Evolutionary conservation across 1,284 basidiomycete species (phyloP).

Genomic region (Fistulinella cinereoalba): DNA sequence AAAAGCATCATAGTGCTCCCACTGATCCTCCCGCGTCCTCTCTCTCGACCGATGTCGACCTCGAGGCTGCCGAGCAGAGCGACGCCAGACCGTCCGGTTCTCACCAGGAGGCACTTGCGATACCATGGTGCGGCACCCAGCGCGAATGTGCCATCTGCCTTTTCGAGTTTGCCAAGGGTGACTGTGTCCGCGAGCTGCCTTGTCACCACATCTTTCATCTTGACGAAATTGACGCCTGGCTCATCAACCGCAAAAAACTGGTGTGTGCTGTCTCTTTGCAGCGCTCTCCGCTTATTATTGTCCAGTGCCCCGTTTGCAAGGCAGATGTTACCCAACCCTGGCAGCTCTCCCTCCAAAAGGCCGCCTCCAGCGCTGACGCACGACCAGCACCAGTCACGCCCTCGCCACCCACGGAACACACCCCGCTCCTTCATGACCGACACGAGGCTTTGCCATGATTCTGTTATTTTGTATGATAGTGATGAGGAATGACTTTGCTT

Average conservation of each 20-base stretch:
- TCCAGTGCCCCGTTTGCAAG: conserved; percentile 84
- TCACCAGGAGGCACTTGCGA: conserved; percentile 36
- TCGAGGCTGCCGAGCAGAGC: conserved; percentile 37
- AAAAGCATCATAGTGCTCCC: conserved; percentile 58
- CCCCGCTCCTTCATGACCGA: conserved; percentile 35
- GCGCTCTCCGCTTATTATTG: background rate
- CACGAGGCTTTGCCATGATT: conserved; percentile 16
- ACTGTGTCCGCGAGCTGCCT: conserved; percentile 83
- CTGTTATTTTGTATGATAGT: conserved; percentile 29
- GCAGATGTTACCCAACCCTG: conserved; percentile 77
- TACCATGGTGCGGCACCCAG: conserved; percentile 73
- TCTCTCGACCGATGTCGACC: conserved; percentile 30
- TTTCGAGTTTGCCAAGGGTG: conserved; percentile 78
- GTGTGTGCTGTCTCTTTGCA: conserved; percentile 45
- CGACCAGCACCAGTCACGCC: conserved; percentile 8
- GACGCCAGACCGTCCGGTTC: conserved; percentile 44
- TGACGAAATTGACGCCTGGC: conserved; percentile 86
- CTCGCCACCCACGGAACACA: conserved; percentile 34
- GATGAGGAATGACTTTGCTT: background rate
- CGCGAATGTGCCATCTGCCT: conserved; percentile 89
- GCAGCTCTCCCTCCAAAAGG: conserved; percentile 25
- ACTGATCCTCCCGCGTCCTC: conserved; percentile 35
- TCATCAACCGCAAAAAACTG: conserved; percentile 85
- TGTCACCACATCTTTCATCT: conserved; percentile 89
- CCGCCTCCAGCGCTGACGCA: conserved; percentile 3